A percentile compares a stretch with the other conserved stretches of the same genome.
Conservation (phyloP, 805 yeast species). For the Spathaspora sp. region DNA sequence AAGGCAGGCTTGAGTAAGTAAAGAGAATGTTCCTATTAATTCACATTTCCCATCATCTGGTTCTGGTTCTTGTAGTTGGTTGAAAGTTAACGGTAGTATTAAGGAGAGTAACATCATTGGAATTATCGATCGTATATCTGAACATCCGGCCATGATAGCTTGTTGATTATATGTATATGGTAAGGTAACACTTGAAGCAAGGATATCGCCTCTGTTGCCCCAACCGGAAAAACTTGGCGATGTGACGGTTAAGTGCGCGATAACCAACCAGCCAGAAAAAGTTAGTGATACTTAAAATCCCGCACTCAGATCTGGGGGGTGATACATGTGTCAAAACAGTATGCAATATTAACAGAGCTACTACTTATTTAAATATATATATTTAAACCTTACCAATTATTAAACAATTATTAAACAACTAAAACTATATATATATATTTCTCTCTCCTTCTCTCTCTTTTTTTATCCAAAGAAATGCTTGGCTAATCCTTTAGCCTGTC, state of each 20-base stretch:
- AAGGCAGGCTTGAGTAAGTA: constrained; percentile 68
- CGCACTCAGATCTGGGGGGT: too few relatives aligned
- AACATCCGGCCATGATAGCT: background rate
- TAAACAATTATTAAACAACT: background rate
- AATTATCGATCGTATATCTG: constrained; percentile 1
- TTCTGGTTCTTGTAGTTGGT: background rate
- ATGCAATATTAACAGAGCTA: too few relatives aligned
- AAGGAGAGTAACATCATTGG: background rate
- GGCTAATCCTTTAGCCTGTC: constrained; percentile 36
- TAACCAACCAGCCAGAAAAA: too few relatives aligned
- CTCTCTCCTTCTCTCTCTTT: too few relatives aligned
- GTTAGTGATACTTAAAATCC: too few relatives aligned
- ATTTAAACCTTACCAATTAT: background rate
- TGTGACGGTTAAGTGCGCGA: too few relatives aligned
- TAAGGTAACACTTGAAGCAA: too few relatives aligned
- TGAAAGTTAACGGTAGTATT: background rate
- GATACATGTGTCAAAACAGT: too few relatives aligned
- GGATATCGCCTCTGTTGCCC: too few relatives aligned
- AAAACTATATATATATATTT: background rate
- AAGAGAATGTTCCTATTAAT: constrained; percentile 78
- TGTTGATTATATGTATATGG: background rate
- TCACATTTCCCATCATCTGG: constrained; percentile 35
- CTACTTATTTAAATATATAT: background rate
- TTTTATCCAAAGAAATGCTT: constrained; percentile 25
- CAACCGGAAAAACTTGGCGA: too few relatives aligned